Evolutionary conservation across 495 filamentous ascomycete genomes (phyloP), one percentile per base, ranked within the genome.

Genomic region (Aspergillus olivimuriae): DNA sequence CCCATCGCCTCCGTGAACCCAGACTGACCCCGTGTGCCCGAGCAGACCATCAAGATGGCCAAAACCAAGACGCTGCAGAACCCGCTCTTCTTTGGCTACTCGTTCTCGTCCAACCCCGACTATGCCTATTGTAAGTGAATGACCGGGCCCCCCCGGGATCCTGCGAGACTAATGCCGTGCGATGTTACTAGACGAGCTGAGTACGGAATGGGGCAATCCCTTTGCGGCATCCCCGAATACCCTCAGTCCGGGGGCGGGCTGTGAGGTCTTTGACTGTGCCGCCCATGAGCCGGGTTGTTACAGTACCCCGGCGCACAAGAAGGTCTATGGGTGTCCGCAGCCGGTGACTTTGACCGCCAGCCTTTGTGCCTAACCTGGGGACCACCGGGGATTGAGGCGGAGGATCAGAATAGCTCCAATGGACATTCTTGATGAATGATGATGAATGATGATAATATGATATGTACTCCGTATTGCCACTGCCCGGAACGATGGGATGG

Each of bases 51-150:
- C 17, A 61, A 61, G 45, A 61, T 61, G 18, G 46, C 51, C 33
- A 55, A 51, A 39, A 50, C 55, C 35, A 61, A 61, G 43, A 61
- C 57, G 19, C 44, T 61, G 15, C 16, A 28, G 30, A 44, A 14
- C 5, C 57, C 55, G 47, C 51, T 58, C 41, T 61, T 61, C 47
- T 61, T 60, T 49, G 55, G 54, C 39, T 60, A 60, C 42, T 60
- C 57, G 12, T 56, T 61, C 47, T 51, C 48, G 3, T 53, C 51
- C 10, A 55, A 50, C 40, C 57, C 57, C 3, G 47, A 61, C 51
- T 61, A 61, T 33, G 55, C 49, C 1, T 61, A 58, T 47, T 61
- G 55, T 61, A 30, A 55, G 57, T 58, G n/a, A n/a, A n/a, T n/a
- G n/a, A n/a, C n/a, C n/a, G n/a, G n/a, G n/a, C n/a, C n/a, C n/a